A percentile compares a stretch with the other conserved stretches of the same genome.
phyloP scores from a whole-genome alignment of 768 basidiomycete species.

The Paxillus ammoniavirescens region DNA sequence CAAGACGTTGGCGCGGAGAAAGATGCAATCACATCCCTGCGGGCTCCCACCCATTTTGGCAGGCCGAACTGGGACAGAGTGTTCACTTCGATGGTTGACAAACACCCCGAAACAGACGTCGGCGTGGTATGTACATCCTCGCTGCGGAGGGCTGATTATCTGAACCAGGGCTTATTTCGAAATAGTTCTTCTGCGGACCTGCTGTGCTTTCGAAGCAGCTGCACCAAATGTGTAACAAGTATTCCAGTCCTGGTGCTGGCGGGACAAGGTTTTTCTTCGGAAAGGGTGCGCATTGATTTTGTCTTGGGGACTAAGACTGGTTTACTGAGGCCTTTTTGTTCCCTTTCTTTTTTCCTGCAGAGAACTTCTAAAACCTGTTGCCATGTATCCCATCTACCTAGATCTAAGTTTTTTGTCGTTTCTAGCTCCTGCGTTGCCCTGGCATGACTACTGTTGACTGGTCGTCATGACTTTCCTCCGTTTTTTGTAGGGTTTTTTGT shows the following conservation, averaged over 20 bases:
- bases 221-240: constrained; percentile 82
- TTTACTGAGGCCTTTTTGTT: constrained; percentile 7
- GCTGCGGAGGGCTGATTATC: not conserved
- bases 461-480: not conserved
- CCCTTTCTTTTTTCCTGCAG: constrained; percentile 4
- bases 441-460: not conserved
- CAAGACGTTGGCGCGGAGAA: constrained; percentile 92
- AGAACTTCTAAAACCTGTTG: constrained; percentile 17
- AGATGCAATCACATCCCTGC: constrained; percentile 85
- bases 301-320: not conserved
- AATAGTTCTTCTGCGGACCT: constrained; percentile 85
- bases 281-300: constrained; percentile 55
- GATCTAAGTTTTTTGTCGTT: not conserved
- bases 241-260: constrained; percentile 66
- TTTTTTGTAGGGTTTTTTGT: not conserved
- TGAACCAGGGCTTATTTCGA: constrained; percentile 1
- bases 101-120: constrained; percentile 85
- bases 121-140: constrained; percentile 58
- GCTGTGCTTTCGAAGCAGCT: constrained; percentile 64
- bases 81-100: constrained; percentile 70
- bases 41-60: constrained; percentile 92
- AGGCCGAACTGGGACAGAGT: constrained; percentile 84
- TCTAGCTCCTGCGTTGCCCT: too few relatives aligned
- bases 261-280: constrained; percentile 90
- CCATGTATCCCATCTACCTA: not conserved